phyloP scores from a whole-genome alignment of 108 stramenopile genomes.

The Mediolabrus comicus region DNA sequence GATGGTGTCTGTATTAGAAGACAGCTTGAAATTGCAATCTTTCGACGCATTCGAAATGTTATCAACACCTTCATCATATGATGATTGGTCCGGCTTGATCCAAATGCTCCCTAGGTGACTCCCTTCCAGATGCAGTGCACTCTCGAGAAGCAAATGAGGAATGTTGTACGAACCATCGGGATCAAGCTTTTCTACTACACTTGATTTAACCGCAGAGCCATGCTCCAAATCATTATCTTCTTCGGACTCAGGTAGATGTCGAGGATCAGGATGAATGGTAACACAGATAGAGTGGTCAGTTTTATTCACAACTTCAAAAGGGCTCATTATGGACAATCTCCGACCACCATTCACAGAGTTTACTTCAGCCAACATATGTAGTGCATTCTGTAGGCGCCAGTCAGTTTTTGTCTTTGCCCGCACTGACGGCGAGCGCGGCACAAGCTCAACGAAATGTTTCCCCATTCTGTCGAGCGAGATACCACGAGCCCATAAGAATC shows the following conservation, averaged over 20 bases:
- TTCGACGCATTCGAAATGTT: slow-evolving; percentile 5
- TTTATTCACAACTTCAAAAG: slow-evolving; percentile 84
- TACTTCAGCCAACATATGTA: slow-evolving; percentile 87
- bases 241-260: slow-evolving; percentile 19
- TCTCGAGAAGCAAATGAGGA: slow-evolving; percentile 59
- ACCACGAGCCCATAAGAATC: slow-evolving; percentile 85
- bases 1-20: slow-evolving; percentile 29
- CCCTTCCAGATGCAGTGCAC: slow-evolving; percentile 57
- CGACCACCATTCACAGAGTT: slow-evolving; percentile 87
- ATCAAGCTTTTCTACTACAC: slow-evolving; percentile 26
- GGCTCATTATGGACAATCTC: slow-evolving; percentile 71
- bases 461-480: slow-evolving; percentile 87
- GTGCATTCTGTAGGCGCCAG: slow-evolving; percentile 80
- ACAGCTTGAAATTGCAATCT: slow-evolving; percentile 18
- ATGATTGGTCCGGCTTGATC: slow-evolving; percentile 58
- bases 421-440: slow-evolving; percentile 61
- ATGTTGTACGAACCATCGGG: slow-evolving; percentile 56
- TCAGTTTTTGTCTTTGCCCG: slow-evolving; percentile 59
- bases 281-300: slow-evolving; percentile 78
- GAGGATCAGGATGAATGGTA: slow-evolving; percentile 76
- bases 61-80: not conserved
- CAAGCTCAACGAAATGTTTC: slow-evolving; percentile 65
- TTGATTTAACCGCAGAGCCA: not conserved
- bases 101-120: slow-evolving; percentile 77
- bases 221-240: not conserved